Evolutionary conservation across 2,329 filamentous ascomycete genomes (phyloP).

Genomic region (Tympanopsis confertula): DNA sequence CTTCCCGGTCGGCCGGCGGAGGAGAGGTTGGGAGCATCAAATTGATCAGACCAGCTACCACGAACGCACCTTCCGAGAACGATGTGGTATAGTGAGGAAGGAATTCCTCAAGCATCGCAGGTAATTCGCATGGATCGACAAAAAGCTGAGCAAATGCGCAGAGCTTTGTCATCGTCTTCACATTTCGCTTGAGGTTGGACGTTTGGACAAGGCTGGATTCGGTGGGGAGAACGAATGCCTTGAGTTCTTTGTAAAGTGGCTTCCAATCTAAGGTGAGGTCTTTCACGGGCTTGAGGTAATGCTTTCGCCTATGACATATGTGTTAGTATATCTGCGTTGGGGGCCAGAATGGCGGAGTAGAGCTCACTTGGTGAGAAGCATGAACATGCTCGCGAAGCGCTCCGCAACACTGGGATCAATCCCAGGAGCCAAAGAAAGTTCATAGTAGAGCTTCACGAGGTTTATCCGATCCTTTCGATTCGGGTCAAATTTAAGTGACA

Average conservation of each 20-base stretch:
- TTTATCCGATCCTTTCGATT: constrained; percentile 71
- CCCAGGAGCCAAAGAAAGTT: constrained; percentile 80
- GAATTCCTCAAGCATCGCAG: constrained; percentile 69
- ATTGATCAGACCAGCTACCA: constrained; percentile 81
- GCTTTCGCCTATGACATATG: constrained; percentile 60
- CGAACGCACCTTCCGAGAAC: constrained; percentile 81
- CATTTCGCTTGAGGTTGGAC: constrained; percentile 37
- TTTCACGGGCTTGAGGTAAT: constrained; percentile 73
- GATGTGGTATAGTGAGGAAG: constrained; percentile 86
- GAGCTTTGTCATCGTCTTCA: constrained; percentile 67
- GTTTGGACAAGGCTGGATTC: constrained; percentile 62
- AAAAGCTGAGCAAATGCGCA: constrained; percentile 84
- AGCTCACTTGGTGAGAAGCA: constrained; percentile 80
- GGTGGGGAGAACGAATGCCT: constrained; percentile 74
- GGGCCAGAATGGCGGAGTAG: neutral
- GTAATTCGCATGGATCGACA: constrained; percentile 79
- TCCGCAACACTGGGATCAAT: constrained; percentile 73
- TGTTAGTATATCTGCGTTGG: neutral
- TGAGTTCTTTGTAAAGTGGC: constrained; percentile 84
- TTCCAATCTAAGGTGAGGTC: constrained; percentile 90
- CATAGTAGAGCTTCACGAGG: constrained; percentile 86
- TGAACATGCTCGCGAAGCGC: constrained; percentile 92
- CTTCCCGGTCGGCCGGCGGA: constrained; percentile 55
- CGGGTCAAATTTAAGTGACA: constrained; percentile 94
- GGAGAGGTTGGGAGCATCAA: constrained; percentile 77